Percentiles rank a stretch among this genome's conserved stretches.
Conservation (phyloP, 192 early-diverging fungal species). For the Mortierella claussenii region DNA sequence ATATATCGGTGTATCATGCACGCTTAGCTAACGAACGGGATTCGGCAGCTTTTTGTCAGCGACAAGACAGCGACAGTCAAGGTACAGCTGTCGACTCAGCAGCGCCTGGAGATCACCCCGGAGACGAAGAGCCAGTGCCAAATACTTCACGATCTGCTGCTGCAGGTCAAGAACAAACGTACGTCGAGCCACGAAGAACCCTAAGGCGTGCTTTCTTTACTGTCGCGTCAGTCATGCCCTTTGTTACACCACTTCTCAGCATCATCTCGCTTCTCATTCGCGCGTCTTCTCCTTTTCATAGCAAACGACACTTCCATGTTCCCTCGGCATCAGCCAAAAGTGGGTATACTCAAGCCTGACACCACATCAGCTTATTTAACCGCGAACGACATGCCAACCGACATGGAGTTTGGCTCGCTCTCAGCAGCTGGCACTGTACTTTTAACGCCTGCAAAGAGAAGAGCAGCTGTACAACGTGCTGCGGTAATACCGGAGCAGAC, state of each 20-base stretch:
- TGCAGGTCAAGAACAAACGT: slow-evolving; percentile 24
- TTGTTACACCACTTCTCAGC: background rate
- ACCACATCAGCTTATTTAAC: slow-evolving; percentile 24
- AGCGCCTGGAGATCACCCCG: slow-evolving; percentile 26
- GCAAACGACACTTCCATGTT: slow-evolving; percentile 16
- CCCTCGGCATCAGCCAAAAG: slow-evolving; percentile 27
- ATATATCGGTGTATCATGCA: too few relatives aligned
- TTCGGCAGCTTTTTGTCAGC: slow-evolving; percentile 21
- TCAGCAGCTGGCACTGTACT: background rate
- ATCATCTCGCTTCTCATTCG: too few relatives aligned
- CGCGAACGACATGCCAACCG: slow-evolving; percentile 15
- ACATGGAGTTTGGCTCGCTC: background rate
- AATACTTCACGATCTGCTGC: slow-evolving; percentile 10
- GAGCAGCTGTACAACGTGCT: slow-evolving; percentile 3
- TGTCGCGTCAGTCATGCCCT: background rate
- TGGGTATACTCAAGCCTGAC: slow-evolving; percentile 26
- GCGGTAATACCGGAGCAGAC: slow-evolving; percentile 4
- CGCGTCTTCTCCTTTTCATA: background rate
- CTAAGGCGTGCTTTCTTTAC: background rate
- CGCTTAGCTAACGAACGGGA: slow-evolving; percentile 33
- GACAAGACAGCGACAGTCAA: slow-evolving; percentile 9
- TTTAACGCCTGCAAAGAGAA: background rate
- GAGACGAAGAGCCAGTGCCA: slow-evolving; percentile 11
- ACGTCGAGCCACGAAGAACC: background rate
- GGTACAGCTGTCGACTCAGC: slow-evolving; percentile 19